Conservation (phyloP, 495 filamentous ascomycete genomes). For the Opeltia flavorubescens region DNA sequence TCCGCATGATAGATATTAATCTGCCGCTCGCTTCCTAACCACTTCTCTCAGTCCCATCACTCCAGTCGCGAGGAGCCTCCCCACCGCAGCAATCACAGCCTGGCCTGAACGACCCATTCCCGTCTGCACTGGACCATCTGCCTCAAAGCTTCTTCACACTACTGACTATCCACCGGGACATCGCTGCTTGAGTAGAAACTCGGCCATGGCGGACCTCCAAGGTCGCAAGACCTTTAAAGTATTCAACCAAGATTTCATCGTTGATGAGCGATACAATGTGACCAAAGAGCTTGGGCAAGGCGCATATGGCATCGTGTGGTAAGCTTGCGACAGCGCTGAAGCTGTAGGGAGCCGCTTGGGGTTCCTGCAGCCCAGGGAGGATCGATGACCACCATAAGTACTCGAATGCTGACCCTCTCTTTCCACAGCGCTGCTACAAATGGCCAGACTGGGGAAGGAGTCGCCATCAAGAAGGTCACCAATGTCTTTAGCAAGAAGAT, state of each 20-base stretch:
- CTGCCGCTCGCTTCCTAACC: too few relatives aligned
- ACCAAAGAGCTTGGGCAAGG: conserved; percentile 98
- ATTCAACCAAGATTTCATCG: conserved; percentile 98
- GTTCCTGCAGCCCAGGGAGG: not conserved
- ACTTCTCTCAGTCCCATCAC: too few relatives aligned
- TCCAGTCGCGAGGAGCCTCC: too few relatives aligned
- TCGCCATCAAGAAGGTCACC: conserved; percentile 98
- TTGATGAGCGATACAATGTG: conserved; percentile 94
- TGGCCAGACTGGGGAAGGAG: conserved; percentile 80
- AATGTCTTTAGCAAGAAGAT: conserved; percentile 99
- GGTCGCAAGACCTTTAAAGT: conserved; percentile 98
- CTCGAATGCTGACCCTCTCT: not conserved
- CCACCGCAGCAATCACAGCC: too few relatives aligned
- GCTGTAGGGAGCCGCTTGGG: not conserved
- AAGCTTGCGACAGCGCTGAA: conserved; percentile 10
- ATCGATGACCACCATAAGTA: too few relatives aligned
- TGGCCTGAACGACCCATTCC: too few relatives aligned
- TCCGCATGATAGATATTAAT: too few relatives aligned
- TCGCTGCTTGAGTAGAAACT: not conserved
- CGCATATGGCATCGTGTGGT: conserved; percentile 98
- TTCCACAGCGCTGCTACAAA: conserved; percentile 76
- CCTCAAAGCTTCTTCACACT: not conserved
- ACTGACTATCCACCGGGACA: not conserved
- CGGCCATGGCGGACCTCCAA: conserved; percentile 56
- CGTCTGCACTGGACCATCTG: not conserved